Evolutionary conservation across 306 rosid species (phyloP).

Genomic region (Rosa chinensis): DNA sequence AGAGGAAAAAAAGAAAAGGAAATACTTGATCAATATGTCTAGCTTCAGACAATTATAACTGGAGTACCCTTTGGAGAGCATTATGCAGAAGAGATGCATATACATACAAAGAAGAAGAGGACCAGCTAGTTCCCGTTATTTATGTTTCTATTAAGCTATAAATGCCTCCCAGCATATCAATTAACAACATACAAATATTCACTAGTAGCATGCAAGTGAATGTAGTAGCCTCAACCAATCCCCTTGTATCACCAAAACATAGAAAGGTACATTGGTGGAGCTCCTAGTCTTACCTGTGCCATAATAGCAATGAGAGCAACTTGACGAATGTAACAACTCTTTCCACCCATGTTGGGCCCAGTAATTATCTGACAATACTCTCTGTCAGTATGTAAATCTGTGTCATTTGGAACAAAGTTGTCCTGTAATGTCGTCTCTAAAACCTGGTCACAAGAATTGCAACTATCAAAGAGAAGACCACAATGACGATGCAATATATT

Average conservation of each 20-base stretch:
- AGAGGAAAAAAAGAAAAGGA: neutral
- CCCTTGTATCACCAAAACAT: neutral
- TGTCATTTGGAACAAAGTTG: conserved; percentile 90
- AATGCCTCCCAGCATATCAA: neutral
- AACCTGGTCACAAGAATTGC: conserved; percentile 54
- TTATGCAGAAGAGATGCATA: neutral
- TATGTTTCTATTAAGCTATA: neutral
- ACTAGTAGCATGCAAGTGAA: neutral
- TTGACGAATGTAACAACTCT: conserved; percentile 98
- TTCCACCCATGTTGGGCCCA: conserved; percentile 98
- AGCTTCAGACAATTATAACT: neutral
- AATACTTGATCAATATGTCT: neutral
- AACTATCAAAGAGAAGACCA: conserved; percentile 29
- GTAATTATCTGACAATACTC: conserved; percentile 91
- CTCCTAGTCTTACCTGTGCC: conserved; percentile 77
- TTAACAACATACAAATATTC: neutral
- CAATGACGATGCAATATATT: neutral
- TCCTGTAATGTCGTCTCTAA: conserved; percentile 73
- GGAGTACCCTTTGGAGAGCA: neutral
- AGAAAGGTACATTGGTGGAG: neutral
- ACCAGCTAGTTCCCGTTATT: neutral
- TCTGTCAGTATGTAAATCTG: conserved; percentile 58
- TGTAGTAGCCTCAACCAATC: neutral
- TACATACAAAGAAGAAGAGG: neutral
- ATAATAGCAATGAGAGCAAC: conserved; percentile 85